Percentiles rank a stretch among this genome's conserved stretches.
Evolutionary conservation across 257 asterid species (phyloP).

Genomic region (Lycium ferocissimum): DNA sequence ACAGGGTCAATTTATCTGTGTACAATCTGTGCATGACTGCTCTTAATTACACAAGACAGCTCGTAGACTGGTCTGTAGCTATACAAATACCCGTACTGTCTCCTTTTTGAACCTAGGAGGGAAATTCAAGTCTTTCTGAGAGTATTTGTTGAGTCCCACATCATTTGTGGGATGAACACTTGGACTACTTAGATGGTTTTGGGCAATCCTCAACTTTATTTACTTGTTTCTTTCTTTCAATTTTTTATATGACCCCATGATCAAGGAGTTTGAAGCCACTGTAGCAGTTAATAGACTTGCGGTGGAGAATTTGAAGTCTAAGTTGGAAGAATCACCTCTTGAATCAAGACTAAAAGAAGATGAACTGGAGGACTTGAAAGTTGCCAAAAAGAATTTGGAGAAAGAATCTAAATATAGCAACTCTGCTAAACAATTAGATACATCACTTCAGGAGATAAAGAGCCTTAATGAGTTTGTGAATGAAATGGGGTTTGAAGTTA

Average conservation of each 20-base stretch:
- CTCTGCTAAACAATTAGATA: conserved; percentile 57
- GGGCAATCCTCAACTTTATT: background rate
- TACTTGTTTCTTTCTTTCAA: conserved; percentile 25
- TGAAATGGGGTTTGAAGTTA: conserved; percentile 60
- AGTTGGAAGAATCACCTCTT: conserved; percentile 67
- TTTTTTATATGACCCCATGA: conserved; percentile 56
- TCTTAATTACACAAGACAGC: background rate
- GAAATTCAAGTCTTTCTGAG: background rate
- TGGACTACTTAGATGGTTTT: background rate
- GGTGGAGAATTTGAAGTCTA: conserved; percentile 60
- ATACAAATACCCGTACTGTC: background rate
- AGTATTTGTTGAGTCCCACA: conserved; percentile 3
- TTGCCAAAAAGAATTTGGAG: conserved; percentile 61
- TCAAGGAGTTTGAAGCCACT: conserved; percentile 68
- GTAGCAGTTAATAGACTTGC: conserved; percentile 57
- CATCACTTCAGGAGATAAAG: conserved; percentile 68
- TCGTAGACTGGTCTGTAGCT: conserved; percentile 20
- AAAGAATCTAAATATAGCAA: conserved; percentile 62
- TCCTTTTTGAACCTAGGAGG: background rate
- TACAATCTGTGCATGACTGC: background rate
- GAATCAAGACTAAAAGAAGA: conserved; percentile 72
- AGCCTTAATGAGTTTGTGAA: conserved; percentile 69
- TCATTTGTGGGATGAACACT: conserved; percentile 5
- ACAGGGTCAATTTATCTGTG: background rate
- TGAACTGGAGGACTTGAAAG: conserved; percentile 53